Evolutionary conservation across 768 basidiomycete species (phyloP).

Genomic region (Hemileccinum impolitum): DNA sequence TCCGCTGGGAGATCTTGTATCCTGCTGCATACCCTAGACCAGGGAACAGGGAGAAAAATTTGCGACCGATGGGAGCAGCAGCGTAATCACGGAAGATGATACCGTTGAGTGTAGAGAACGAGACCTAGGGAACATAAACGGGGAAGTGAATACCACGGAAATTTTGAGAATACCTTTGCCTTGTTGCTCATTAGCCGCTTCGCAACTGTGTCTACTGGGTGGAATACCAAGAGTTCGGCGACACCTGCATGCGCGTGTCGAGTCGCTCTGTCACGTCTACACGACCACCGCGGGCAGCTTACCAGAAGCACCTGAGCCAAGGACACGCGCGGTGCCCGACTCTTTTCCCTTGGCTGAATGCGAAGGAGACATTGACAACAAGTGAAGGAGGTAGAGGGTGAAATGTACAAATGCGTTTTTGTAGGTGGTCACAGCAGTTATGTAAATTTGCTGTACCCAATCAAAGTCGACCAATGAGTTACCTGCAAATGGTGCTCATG

Average conservation of each 20-base stretch:
- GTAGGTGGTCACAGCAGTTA: too few relatives aligned
- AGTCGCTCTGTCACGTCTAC: not conserved
- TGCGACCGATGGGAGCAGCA: conserved; percentile 56
- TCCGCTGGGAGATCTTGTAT: conserved; percentile 91
- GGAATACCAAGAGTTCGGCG: conserved; percentile 93
- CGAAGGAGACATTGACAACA: conserved; percentile 44
- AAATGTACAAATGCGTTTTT: too few relatives aligned
- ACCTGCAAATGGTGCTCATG: too few relatives aligned
- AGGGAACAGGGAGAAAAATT: conserved; percentile 92
- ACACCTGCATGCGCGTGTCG: conserved; percentile 53
- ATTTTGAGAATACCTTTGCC: conserved; percentile 50
- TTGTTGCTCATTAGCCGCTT: conserved; percentile 99
- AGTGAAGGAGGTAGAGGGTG: not conserved
- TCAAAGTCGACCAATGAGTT: too few relatives aligned
- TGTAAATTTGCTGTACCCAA: conserved; percentile 14
- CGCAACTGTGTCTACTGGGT: conserved; percentile 96
- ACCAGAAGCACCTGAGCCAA: conserved; percentile 94
- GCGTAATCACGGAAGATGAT: conserved; percentile 91
- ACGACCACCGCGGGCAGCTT: not conserved
- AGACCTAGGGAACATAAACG: conserved; percentile 43
- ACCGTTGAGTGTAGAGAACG: conserved; percentile 56
- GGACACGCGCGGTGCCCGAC: conserved; percentile 83
- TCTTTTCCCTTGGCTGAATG: conserved; percentile 57
- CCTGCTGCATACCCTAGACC: conserved; percentile 98
- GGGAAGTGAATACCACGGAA: not conserved